A percentile compares a stretch with the other conserved stretches of the same genome.
phyloP scores from a whole-genome alignment of 2,329 filamentous ascomycete species.

The Ceratocystis papillata region DNA sequence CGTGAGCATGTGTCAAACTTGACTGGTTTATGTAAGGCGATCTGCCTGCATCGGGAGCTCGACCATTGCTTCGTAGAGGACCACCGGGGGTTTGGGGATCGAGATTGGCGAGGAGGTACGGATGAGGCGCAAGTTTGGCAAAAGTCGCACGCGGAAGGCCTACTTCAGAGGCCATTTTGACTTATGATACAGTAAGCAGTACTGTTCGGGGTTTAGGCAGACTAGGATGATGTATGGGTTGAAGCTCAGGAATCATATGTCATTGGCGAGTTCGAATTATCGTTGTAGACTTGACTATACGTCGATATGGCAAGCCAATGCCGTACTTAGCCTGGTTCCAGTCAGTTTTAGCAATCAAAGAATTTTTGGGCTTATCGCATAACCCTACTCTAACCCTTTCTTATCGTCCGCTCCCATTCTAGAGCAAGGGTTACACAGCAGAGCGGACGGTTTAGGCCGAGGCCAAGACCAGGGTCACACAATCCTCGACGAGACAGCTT shows the following conservation, averaged over 20 bases:
- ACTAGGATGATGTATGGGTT: background rate
- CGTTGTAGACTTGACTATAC: background rate
- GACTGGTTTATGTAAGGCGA: conserved; percentile 66
- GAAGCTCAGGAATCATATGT: background rate
- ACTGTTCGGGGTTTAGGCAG: too few relatives aligned
- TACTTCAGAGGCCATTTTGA: conserved; percentile 29
- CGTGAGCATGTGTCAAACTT: conserved; percentile 78
- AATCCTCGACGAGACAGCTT: too few relatives aligned
- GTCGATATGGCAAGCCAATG: background rate
- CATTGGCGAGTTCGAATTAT: background rate
- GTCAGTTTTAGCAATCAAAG: background rate
- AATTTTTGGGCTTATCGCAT: conserved; percentile 14
- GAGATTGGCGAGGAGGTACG: conserved; percentile 83
- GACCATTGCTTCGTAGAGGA: conserved; percentile 69
- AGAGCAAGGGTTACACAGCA: background rate
- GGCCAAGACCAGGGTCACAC: too few relatives aligned
- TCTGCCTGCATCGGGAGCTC: conserved; percentile 58
- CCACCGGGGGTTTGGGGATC: conserved; percentile 35
- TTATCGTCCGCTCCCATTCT: background rate
- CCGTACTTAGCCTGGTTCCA: too few relatives aligned
- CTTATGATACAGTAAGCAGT: background rate
- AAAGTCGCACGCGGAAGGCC: conserved; percentile 58
- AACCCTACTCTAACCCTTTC: background rate
- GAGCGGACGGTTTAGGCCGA: too few relatives aligned
- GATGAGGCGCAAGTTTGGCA: conserved; percentile 77